Percentiles rank a stretch among this genome's conserved stretches.
Conservation (phyloP, 2,329 filamentous ascomycete species). For the Beauveria bassiana region DNA sequence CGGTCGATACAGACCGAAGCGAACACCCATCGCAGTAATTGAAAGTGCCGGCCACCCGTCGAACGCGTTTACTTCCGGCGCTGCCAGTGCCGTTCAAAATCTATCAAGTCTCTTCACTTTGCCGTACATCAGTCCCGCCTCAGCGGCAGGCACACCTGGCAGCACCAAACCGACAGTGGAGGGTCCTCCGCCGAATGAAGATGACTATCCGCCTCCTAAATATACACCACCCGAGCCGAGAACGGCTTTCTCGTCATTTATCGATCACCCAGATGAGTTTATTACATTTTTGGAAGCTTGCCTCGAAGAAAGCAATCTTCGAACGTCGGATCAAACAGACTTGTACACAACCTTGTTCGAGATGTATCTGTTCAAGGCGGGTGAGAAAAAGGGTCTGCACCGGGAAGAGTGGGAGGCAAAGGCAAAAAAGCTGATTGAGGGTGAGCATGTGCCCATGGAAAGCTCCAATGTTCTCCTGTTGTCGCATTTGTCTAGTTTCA, state of each 20-base stretch:
- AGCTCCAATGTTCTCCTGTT: slow-evolving; percentile 90
- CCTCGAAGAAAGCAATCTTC: slow-evolving; percentile 62
- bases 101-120: slow-evolving; percentile 75
- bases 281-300: slow-evolving; percentile 89
- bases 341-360: slow-evolving; percentile 94
- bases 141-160: slow-evolving; percentile 42
- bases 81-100: slow-evolving; percentile 75
- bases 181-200: slow-evolving; percentile 41
- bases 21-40: slow-evolving; percentile 39
- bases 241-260: slow-evolving; percentile 91
- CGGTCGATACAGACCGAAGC: slow-evolving; percentile 67
- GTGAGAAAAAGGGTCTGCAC: slow-evolving; percentile 57
- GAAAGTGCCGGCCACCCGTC: slow-evolving; percentile 29
- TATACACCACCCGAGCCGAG: slow-evolving; percentile 79
- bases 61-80: slow-evolving; percentile 45
- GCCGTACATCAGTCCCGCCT: slow-evolving; percentile 66
- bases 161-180: slow-evolving; percentile 41
- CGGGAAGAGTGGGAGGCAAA: slow-evolving; percentile 81
- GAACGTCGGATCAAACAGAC: slow-evolving; percentile 69
- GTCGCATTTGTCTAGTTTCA: slow-evolving; percentile 85
- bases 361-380: slow-evolving; percentile 91
- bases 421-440: slow-evolving; percentile 81
- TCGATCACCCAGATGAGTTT: slow-evolving; percentile 88
- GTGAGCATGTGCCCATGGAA: slow-evolving; percentile 75
- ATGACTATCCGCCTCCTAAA: slow-evolving; percentile 38